Evolutionary conservation across 2,329 filamentous ascomycete species (phyloP).

Genomic region (Allantophomopsis cytisporea): DNA sequence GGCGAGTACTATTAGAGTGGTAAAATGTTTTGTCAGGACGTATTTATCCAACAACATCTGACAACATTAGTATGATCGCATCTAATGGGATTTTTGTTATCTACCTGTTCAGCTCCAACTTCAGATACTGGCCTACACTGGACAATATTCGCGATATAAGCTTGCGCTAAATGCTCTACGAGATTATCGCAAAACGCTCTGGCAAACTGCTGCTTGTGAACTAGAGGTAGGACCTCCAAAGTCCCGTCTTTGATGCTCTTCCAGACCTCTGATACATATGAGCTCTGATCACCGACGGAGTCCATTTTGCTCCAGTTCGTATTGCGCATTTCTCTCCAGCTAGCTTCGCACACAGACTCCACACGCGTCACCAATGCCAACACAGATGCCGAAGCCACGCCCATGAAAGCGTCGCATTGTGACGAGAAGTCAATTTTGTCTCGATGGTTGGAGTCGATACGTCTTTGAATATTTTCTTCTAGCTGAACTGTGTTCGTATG

Average conservation of each 20-base stretch:
- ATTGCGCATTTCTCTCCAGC: constrained; percentile 96
- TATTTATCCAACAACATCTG: constrained; percentile 96
- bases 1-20: constrained; percentile 47
- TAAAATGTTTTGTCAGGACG: constrained; percentile 68
- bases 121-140: constrained; percentile 86
- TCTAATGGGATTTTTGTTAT: constrained; percentile 3
- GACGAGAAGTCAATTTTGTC: constrained; percentile 76
- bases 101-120: constrained; percentile 80
- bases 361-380: constrained; percentile 73
- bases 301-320: constrained; percentile 93
- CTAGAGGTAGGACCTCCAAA: constrained; percentile 59
- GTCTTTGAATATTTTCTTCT: constrained; percentile 85
- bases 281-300: constrained; percentile 82
- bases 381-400: constrained; percentile 80
- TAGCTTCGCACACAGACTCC: constrained; percentile 68
- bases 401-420: constrained; percentile 90
- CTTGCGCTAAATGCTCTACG: constrained; percentile 72
- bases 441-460: constrained; percentile 69
- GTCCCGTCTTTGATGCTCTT: constrained; percentile 58
- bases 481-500: constrained; percentile 85
- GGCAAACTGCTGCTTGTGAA: constrained; percentile 88
- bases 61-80: constrained; percentile 11
- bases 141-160: constrained; percentile 74
- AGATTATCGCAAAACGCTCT: constrained; percentile 91
- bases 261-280: constrained; percentile 76